Evolutionary conservation across 2,329 filamentous ascomycete species (phyloP).

Genomic region (Hymenoscyphus scutula): DNA sequence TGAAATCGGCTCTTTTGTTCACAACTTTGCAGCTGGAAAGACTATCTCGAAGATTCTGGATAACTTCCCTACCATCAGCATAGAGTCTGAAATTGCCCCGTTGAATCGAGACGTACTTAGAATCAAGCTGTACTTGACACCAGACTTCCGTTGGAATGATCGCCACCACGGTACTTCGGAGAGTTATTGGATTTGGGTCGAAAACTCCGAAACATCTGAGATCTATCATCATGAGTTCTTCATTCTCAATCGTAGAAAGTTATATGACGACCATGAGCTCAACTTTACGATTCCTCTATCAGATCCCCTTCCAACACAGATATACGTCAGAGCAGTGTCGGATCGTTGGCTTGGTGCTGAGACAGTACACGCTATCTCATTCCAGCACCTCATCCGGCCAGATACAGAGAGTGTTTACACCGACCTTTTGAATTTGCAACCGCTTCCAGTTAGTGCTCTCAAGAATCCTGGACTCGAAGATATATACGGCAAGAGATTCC

Average conservation of each 20-base stretch:
- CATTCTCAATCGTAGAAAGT: conserved; percentile 83
- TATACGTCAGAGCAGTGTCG: conserved; percentile 91
- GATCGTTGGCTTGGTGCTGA: conserved; percentile 97
- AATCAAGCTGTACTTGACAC: conserved; percentile 81
- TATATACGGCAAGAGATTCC: conserved; percentile 83
- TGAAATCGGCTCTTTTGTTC: conserved; percentile 87
- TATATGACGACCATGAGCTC: conserved; percentile 94
- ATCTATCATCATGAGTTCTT: conserved; percentile 99
- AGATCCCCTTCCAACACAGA: conserved; percentile 90
- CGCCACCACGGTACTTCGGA: conserved; percentile 90
- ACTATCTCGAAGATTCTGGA: conserved; percentile 78
- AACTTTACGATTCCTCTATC: conserved; percentile 96
- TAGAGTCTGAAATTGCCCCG: conserved; percentile 93
- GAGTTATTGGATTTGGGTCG: conserved; percentile 98
- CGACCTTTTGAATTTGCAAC: conserved; percentile 87
- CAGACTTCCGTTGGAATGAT: conserved; percentile 94
- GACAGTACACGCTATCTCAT: conserved; percentile 91
- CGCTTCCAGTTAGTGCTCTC: conserved; percentile 79
- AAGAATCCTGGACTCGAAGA: conserved; percentile 86
- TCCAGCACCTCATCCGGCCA: conserved; percentile 94
- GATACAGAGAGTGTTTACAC: conserved; percentile 98
- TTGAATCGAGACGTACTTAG: conserved; percentile 91
- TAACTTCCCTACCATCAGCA: conserved; percentile 86
- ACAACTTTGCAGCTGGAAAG: conserved; percentile 83
- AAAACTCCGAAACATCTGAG: conserved; percentile 95